Conservation (phyloP, 164 flowering plant genomes). For the Umbilicus rupestris region DNA sequence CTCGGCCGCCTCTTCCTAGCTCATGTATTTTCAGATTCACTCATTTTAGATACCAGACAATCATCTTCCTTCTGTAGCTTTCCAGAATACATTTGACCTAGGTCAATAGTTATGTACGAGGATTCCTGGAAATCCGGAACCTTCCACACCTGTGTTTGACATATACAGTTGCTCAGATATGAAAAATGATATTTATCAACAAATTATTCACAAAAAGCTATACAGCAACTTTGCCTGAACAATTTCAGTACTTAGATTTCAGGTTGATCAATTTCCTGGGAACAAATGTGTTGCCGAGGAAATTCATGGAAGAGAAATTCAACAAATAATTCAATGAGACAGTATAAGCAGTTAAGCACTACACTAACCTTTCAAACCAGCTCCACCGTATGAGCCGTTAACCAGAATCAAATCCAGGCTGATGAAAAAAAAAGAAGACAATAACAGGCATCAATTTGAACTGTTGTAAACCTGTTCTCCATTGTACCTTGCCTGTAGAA, state of each 20-base stretch:
- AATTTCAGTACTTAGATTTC: no score
- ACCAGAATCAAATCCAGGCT: neutral
- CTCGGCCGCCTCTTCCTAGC: slow-evolving; percentile 27
- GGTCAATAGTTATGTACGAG: neutral
- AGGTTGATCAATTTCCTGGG: no score
- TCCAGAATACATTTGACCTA: slow-evolving; percentile 3
- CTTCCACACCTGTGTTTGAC: neutral
- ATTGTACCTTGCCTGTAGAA: neutral
- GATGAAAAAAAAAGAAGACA: neutral
- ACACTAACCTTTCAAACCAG: neutral
- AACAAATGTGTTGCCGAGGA: no score
- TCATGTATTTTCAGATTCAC: neutral
- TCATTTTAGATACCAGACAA: neutral
- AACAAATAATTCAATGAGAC: no score
- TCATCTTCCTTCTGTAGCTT: neutral
- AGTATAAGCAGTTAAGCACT: neutral
- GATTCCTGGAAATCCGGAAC: neutral
- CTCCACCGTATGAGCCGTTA: neutral
- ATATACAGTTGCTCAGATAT: neutral
- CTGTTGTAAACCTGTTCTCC: neutral
- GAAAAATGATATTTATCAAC: neutral
- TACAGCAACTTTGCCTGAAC: no score
- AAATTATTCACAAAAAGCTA: no score
- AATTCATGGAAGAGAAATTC: no score
- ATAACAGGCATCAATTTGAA: neutral